Base-by-base conservation (phyloP, 352 stramenopile species). In the Thalassiosira mediterranea region DNA sequence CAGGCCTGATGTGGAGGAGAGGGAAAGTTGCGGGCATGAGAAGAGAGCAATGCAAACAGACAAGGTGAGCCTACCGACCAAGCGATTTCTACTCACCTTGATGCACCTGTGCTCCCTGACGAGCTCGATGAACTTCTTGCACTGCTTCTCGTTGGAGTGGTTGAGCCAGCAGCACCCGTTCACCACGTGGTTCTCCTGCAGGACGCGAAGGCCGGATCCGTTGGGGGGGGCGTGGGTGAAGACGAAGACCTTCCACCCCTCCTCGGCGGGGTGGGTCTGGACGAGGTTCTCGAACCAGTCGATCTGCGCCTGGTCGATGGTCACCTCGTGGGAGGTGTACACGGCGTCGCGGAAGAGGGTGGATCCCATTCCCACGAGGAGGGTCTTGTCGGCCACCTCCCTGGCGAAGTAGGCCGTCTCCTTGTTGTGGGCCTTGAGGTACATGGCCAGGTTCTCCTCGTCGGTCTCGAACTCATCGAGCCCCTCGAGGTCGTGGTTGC, bases 151-250 rank as follows among this genome's bases (percentile, higher is more conserved):
- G 47, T 83, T 84, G 19, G 64, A 92, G 68, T 96, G 92, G 80
- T 96, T 96, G 23, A 96, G 72, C 89, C 89, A 96, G 68, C 72
- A 88, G 72, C 92, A 96, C 32, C 91, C 90, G 71, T 96, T 96
- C 13, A 89, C 74, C 4, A 95, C 81, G 64, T 94, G 88, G 59
- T 84, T 82, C 25, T 88, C 74, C 80, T 96, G 92, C 48, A 96
- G 63, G 2, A 95, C 88, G 15, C 92, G 63, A 5, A 96, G 73
- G 15, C 88, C 89, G 21, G 37, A 80, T 21, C 92, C 92, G 48
- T 91, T 94, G 17, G 86, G 84, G 15, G 92, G 92, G 26, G 92
- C 92, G 79, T 96, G 92, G 0, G 87, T 89, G 75, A 95, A 95
- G 3, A 96, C 89, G 47, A 95, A 87, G n/a, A 96, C 76, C 69